Evolutionary conservation across 768 basidiomycete genomes (phyloP).

Genomic region (Mrakia gelida): DNA sequence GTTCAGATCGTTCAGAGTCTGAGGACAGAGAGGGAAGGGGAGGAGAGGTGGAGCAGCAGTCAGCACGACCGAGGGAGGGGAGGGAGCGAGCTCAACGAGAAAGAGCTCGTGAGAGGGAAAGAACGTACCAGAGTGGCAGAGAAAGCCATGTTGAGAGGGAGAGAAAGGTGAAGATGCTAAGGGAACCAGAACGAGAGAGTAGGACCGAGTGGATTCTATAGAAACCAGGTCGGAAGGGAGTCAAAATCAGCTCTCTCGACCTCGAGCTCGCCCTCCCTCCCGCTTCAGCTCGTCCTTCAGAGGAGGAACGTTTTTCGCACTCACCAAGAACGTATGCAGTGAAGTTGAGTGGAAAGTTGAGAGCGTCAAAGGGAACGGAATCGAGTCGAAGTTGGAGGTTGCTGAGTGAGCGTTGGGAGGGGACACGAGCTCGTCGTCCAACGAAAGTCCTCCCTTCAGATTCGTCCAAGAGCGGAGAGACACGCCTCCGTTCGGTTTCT

Average conservation of each 20-base stretch:
- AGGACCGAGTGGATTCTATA: background rate
- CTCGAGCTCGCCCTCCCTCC: background rate
- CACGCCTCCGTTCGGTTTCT: too few relatives aligned
- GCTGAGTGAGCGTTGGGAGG: too few relatives aligned
- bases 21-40: background rate
- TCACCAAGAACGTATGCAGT: too few relatives aligned
- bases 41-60: too few relatives aligned
- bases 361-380: too few relatives aligned
- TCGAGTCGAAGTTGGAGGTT: too few relatives aligned
- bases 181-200: background rate
- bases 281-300: background rate
- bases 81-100: background rate
- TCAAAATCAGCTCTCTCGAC: background rate
- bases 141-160: constrained; percentile 64
- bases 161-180: background rate
- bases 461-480: too few relatives aligned
- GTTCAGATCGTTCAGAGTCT: constrained; percentile 91
- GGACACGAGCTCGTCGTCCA: too few relatives aligned
- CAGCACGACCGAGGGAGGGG: constrained; percentile 28
- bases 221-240: background rate
- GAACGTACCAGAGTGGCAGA: constrained; percentile 73
- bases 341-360: too few relatives aligned
- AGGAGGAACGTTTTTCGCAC: too few relatives aligned
- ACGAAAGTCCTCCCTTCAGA: too few relatives aligned
- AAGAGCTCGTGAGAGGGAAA: background rate